Conservation (phyloP, 495 filamentous ascomycete species). For the Endocarpon pusillum region DNA sequence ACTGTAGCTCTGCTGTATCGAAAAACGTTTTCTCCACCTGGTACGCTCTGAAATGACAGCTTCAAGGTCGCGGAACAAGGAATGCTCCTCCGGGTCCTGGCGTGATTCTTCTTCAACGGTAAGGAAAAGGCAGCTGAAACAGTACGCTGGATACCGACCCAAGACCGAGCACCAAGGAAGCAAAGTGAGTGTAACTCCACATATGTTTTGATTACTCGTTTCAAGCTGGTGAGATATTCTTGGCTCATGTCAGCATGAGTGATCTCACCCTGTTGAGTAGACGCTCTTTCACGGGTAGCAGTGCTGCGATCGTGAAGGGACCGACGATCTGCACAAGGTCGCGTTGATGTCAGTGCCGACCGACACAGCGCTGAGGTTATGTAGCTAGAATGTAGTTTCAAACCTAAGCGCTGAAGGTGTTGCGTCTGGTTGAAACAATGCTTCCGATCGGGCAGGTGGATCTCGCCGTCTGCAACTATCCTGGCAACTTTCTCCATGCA, state of each 20-base stretch:
- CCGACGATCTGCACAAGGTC: conserved; percentile 2
- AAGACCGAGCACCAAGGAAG: conserved; percentile 26
- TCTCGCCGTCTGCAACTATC: conserved; percentile 34
- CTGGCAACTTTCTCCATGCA: conserved; percentile 33
- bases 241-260: conserved; percentile 23
- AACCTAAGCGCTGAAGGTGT: conserved; percentile 35
- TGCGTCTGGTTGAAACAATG: conserved; percentile 30
- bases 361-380: conserved; percentile 42
- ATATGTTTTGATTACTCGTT: conserved; percentile 29
- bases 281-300: no score
- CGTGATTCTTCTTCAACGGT: conserved; percentile 29
- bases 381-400: conserved; percentile 42
- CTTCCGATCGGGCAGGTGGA: conserved; percentile 32
- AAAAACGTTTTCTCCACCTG: conserved; percentile 14
- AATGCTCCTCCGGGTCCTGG: conserved; percentile 22
- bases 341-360: conserved; percentile 34
- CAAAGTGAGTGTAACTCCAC: conserved; percentile 29
- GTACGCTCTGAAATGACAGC: conserved; percentile 26
- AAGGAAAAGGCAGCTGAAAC: conserved; percentile 31
- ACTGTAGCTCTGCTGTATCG: not conserved
- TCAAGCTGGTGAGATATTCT: conserved; percentile 24
- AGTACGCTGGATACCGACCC: conserved; percentile 30
- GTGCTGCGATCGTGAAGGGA: no score
- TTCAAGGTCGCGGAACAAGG: conserved; percentile 23
- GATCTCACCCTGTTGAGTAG: conserved; percentile 16